Evolutionary conservation across 129 eudicot genomes (phyloP), one percentile per base, ranked within the genome.

Genomic region (Tanacetum coccineum): DNA sequence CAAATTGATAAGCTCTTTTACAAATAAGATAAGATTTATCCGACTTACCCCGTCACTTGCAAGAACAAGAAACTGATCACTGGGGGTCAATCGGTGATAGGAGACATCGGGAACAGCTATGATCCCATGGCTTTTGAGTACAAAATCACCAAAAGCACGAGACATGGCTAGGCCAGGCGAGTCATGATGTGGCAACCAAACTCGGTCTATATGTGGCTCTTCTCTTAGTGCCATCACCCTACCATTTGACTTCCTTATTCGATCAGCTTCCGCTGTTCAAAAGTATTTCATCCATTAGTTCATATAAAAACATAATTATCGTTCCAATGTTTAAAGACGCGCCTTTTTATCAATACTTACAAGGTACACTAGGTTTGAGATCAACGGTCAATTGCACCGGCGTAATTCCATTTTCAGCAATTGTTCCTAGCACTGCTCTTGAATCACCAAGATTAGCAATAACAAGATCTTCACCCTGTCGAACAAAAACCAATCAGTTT

Each of bases 391-490:
- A 70, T 48, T 93, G 99, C 62, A 86, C 82, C 13, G 96, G 85
- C 68, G 25, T 48, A 52, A 93, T 75, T 74, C 92, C 92, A 74
- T 82, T 81, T 55, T 89, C 82, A 8, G 83, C 67, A 25, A 72
- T 84, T 4, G 86, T 86, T 70, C 99, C 99, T 56, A 93, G 69
- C 44, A 93, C 79, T 20, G 93, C 99, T 63, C 99, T 73, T 4
- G 99, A 88, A 81, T 93, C 99, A 19, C 99, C 99, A 26, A 93
- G 84, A 79, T 93, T 93, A 11, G 92, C 95, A n/a, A 93, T 75
- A 36, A 84, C 70, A 72, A 74, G 51, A 65, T 74, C 78, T n/a
- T 65, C 66, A 65, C 72, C 78, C 78, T 74, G 21, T 65, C 3
- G 13, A 64, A 46, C 64, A 22, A 56, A 50, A 46, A 63, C 4